Evolutionary conservation across 2,329 filamentous ascomycete genomes (phyloP).

Genomic region (Aureobasidium melanogenum): DNA sequence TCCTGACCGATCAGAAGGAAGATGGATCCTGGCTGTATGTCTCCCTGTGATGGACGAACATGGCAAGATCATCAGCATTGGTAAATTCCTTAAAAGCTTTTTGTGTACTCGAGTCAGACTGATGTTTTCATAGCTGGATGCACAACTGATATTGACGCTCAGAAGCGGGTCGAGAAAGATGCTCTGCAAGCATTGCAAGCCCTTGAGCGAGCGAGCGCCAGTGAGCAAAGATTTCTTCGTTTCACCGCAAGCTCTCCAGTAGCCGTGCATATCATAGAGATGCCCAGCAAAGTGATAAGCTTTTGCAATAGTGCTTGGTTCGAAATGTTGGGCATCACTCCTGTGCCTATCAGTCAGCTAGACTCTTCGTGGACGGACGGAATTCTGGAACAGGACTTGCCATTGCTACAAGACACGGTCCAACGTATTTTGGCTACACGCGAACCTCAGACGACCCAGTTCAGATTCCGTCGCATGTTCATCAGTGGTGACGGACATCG

Average conservation of each 20-base stretch:
- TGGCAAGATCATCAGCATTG: conserved; percentile 15
- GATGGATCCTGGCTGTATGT: conserved; percentile 19
- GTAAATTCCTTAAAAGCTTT: background rate
- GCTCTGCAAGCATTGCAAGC: conserved; percentile 30
- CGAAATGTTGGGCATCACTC: background rate
- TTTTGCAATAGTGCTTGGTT: conserved; percentile 5
- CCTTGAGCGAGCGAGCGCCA: conserved; percentile 32
- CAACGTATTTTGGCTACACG: background rate
- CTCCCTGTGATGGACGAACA: conserved; percentile 15
- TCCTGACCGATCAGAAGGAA: background rate
- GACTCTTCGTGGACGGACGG: conserved; percentile 38
- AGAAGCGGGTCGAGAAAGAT: conserved; percentile 24
- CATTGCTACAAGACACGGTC: background rate
- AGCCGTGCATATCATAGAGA: conserved; percentile 20
- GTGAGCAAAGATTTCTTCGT: conserved; percentile 22
- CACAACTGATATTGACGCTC: conserved; percentile 19
- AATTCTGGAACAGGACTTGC: conserved; percentile 12
- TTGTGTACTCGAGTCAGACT: background rate
- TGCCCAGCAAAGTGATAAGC: conserved; percentile 6
- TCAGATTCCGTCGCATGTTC: conserved; percentile 6
- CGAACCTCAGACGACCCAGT: background rate
- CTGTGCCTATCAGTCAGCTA: conserved; percentile 30
- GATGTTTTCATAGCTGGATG: conserved; percentile 14
- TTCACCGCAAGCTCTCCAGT: conserved; percentile 26
- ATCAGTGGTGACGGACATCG: conserved; percentile 6